Percentiles rank a stretch among this genome's conserved stretches.
Evolutionary conservation across 306 rosid species (phyloP).

Genomic region (Rosa persica): DNA sequence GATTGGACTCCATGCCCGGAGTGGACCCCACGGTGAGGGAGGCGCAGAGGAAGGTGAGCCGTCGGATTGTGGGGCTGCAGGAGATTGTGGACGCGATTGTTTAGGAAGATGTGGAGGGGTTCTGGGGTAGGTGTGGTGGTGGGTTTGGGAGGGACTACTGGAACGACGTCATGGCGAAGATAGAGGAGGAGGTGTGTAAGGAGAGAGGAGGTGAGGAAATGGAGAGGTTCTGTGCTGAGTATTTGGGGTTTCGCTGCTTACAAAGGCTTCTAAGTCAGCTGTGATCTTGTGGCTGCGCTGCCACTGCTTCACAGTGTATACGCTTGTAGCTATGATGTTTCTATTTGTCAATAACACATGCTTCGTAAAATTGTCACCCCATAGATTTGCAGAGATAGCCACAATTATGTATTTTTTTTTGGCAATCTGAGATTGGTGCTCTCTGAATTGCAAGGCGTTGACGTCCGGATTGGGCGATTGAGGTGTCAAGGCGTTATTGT

Average conservation of each 20-base stretch:
- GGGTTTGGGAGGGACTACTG: slow-evolving; percentile 47
- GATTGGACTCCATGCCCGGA: slow-evolving; percentile 81
- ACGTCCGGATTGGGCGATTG: no score
- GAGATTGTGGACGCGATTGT: slow-evolving; percentile 73
- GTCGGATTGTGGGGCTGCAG: slow-evolving; percentile 89
- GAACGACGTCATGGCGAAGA: slow-evolving; percentile 66
- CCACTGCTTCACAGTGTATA: no score
- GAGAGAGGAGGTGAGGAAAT: slow-evolving; percentile 76
- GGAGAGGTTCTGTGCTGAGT: slow-evolving; percentile 63
- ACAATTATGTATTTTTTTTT: no score
- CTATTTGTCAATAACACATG: no score
- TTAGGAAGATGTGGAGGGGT: slow-evolving; percentile 33
- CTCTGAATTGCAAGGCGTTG: no score
- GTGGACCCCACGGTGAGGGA: slow-evolving; percentile 80
- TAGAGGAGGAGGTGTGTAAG: slow-evolving; percentile 79
- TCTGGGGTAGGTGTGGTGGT: slow-evolving; percentile 32
- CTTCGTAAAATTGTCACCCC: no score
- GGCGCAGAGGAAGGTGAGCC: slow-evolving; percentile 75
- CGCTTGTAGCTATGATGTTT: no score
- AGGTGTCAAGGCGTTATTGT: no score
- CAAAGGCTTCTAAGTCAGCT: no score
- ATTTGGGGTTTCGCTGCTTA: slow-evolving; percentile 86
- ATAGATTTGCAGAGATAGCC: no score
- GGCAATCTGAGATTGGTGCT: no score
- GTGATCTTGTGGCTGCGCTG: no score